Conservation (phyloP, 2,329 filamentous ascomycete genomes). For the Zalaria obscura region DNA sequence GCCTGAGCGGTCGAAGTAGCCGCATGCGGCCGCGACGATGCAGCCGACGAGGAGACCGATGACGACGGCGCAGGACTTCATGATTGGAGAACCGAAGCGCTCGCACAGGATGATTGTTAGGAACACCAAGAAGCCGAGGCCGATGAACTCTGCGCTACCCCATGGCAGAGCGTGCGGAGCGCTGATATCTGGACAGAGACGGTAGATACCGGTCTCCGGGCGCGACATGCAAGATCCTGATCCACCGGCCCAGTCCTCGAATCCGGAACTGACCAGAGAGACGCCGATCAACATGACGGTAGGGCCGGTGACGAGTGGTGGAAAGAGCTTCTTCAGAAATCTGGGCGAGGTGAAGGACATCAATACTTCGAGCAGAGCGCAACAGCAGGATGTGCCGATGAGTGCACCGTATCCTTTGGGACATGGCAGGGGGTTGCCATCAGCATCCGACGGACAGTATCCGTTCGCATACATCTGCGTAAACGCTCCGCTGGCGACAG, state of each 20-base stretch:
- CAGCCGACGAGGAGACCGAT: constrained; percentile 58
- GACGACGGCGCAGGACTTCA: constrained; percentile 68
- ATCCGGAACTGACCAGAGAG: constrained; percentile 54
- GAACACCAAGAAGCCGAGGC: constrained; percentile 68
- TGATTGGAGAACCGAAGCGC: constrained; percentile 67
- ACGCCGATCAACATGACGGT: constrained; percentile 61
- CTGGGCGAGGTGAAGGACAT: constrained; percentile 62
- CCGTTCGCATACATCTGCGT: constrained; percentile 66
- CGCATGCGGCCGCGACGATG: constrained; percentile 62
- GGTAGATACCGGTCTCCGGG: constrained; percentile 39
- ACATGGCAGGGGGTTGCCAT: constrained; percentile 57
- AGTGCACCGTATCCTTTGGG: constrained; percentile 64
- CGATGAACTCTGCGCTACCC: constrained; percentile 67
- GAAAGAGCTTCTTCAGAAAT: constrained; percentile 58
- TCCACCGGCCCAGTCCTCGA: constrained; percentile 68
- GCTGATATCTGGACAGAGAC: constrained; percentile 49
- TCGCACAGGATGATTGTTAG: constrained; percentile 67
- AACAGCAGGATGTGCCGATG: constrained; percentile 45
- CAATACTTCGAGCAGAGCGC: constrained; percentile 48
- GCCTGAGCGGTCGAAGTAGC: constrained; percentile 59
- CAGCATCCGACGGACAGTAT: constrained; percentile 44
- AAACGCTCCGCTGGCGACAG: constrained; percentile 57
- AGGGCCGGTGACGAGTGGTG: constrained; percentile 59
- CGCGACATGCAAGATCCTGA: constrained; percentile 41
- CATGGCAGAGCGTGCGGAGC: constrained; percentile 61